phyloP scores from a whole-genome alignment of 2,329 filamentous ascomycete genomes.

The Claviceps purpurea region DNA sequence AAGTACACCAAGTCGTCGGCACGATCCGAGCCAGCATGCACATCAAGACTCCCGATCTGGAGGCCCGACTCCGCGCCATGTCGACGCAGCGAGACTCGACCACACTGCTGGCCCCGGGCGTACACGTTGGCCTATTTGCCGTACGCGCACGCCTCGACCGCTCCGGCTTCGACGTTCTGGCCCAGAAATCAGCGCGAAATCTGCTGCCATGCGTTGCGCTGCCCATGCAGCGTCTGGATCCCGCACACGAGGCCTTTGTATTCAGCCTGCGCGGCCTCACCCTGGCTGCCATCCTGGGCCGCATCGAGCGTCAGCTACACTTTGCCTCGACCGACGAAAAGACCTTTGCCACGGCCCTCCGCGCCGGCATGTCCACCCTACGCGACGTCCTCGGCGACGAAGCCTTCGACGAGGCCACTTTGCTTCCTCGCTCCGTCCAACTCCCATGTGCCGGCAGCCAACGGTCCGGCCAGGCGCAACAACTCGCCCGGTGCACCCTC shows the following conservation, averaged over 20 bases:
- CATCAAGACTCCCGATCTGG: slow-evolving; percentile 50
- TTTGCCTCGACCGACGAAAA: slow-evolving; percentile 27
- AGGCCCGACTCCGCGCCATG: slow-evolving; percentile 49
- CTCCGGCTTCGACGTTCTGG: slow-evolving; percentile 50
- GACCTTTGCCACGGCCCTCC: slow-evolving; percentile 32
- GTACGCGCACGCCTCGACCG: slow-evolving; percentile 36
- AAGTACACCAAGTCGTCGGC: slow-evolving; percentile 51
- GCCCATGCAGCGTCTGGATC: slow-evolving; percentile 36
- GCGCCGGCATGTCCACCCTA: slow-evolving; percentile 27
- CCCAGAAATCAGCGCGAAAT: slow-evolving; percentile 40
- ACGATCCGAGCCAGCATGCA: slow-evolving; percentile 63
- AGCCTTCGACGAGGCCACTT: slow-evolving; percentile 31
- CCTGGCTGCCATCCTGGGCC: slow-evolving; percentile 18
- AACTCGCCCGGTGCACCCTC: slow-evolving; percentile 17
- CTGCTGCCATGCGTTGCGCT: slow-evolving; percentile 47
- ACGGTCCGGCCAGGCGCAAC: background rate
- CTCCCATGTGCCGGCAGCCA: slow-evolving; percentile 22
- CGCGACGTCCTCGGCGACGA: slow-evolving; percentile 28
- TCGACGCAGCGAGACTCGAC: slow-evolving; percentile 38
- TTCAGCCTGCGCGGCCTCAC: slow-evolving; percentile 33
- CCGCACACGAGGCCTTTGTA: slow-evolving; percentile 42
- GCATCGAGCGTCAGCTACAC: slow-evolving; percentile 20
- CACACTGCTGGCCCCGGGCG: slow-evolving; percentile 34
- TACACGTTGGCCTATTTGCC: slow-evolving; percentile 46
- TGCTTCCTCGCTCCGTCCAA: slow-evolving; percentile 28